These are phyloP conservation scores for Hymenoscyphus infarciens DNA, from an alignment of 2,329 filamentous ascomycete species.

Conservation along the genomic window DNA sequence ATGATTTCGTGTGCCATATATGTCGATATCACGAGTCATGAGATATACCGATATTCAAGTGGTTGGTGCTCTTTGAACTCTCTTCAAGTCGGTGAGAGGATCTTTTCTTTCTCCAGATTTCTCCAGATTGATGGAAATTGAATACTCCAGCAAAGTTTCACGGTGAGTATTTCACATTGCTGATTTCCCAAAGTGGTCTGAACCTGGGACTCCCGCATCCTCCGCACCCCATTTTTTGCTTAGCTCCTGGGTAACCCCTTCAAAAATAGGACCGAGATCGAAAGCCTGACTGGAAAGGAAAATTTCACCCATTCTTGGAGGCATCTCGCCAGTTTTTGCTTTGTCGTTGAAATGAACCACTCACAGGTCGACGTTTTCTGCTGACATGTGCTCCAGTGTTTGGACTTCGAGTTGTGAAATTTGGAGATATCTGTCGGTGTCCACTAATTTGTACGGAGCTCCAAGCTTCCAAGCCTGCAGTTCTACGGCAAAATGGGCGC, in stretches of 20 bases:
- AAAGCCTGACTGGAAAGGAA: neutral
- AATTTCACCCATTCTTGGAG: neutral
- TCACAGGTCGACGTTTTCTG: neutral
- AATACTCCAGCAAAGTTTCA: slow-evolving; percentile 1
- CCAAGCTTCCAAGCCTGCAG: too few relatives aligned
- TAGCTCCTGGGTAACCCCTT: neutral
- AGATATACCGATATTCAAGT: neutral
- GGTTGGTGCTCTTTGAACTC: neutral
- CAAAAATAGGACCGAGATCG: slow-evolving; percentile 3
- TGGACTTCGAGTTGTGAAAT: neutral
- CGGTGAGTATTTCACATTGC: neutral
- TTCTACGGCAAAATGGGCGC: neutral
- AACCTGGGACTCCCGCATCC: neutral
- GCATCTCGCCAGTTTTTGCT: neutral
- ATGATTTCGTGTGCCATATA: neutral
- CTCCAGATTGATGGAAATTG: neutral
- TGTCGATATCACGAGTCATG: neutral
- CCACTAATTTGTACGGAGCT: neutral
- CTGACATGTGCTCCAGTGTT: slow-evolving; percentile 1
- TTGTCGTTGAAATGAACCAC: slow-evolving; percentile 6
- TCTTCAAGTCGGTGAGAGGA: neutral
- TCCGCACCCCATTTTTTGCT: neutral
- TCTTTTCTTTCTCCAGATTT: neutral
- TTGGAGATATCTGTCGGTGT: neutral
- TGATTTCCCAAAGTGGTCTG: neutral